Base-by-base conservation (phyloP, 805 yeast genomes). In the Komagataella populi region DNA sequence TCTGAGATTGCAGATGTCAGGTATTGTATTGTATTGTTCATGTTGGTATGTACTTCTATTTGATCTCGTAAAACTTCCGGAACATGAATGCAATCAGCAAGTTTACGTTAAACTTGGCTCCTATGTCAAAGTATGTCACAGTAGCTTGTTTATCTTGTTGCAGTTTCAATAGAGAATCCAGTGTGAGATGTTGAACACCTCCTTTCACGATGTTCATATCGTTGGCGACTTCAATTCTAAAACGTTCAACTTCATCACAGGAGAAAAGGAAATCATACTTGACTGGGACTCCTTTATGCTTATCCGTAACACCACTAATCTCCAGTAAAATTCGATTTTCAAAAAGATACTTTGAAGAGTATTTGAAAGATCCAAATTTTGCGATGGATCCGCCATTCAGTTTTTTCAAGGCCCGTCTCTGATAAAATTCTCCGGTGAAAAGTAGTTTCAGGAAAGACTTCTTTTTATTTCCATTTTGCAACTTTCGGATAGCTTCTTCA, bases 361-460 rank as follows among this genome's bases (percentile, higher is more conserved):
- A 86, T 62, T 81, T 81, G 69, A 77, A 84, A 1, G 87, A 79
- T 3, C 96, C 95, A 64, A 82, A 86, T 60, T 76, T 77, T 1
- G 91, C 87, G 45, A 83, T 65, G 48, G 83, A 71, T 43, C 88
- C 87, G 17, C 73, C 65, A 66, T 76, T 80, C 8, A 30, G 14
- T 60, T 80, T 79, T 59, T 80, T 80, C 57, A 86, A 67, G 55
- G 82, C 86, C 36, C 89, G 69, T 62, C 81, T 84, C 60, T 84
- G 83, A 67, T 83, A 83, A 63, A 81, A 84, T 57, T 86, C 91
- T 60, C 78, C 86, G 50, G 84, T 81, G 70, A 83, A 85, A 24
- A 74, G 67, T 5, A 76, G 76, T 36, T 72, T 70, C 39, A 72
- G 61, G 77, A 66, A 72, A 64, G 70, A 74, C 63, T 65, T 74